Percentiles rank a stretch among this genome's conserved stretches.
Conservation (phyloP, 169 alveolate species). For the Babesia bigemina region DNA sequence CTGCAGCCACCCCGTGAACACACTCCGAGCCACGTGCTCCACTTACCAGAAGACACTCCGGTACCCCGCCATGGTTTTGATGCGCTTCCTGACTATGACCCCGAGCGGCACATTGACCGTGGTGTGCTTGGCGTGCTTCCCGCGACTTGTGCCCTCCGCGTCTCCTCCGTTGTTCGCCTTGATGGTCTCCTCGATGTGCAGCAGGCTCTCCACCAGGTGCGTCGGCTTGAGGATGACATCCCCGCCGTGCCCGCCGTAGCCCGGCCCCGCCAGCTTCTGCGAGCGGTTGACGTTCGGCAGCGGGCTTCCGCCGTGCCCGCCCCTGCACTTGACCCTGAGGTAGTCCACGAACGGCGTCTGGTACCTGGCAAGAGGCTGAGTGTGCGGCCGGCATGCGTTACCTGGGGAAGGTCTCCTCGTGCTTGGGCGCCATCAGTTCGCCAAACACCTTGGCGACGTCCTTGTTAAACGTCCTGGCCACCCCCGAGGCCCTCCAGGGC, state of each 20-base stretch:
- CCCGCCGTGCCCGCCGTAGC: constrained; percentile 84
- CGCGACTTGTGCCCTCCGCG: constrained; percentile 77
- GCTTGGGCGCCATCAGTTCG: constrained; percentile 47
- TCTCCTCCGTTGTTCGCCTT: constrained; percentile 75
- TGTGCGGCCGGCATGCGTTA: constrained; percentile 75
- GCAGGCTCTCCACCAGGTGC: constrained; percentile 71
- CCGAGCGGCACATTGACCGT: constrained; percentile 76
- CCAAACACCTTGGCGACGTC: constrained; percentile 41
- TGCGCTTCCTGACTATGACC: constrained; percentile 74
- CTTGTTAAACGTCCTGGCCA: constrained; percentile 14
- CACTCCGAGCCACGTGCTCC: neutral
- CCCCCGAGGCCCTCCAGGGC: constrained; percentile 2
- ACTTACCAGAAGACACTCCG: constrained; percentile 62
- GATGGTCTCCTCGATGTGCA: constrained; percentile 71
- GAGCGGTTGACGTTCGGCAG: constrained; percentile 69
- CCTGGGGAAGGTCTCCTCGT: constrained; percentile 66
- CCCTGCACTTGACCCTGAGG: constrained; percentile 69
- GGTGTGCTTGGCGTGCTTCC: constrained; percentile 70
- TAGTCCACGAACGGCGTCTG: constrained; percentile 78
- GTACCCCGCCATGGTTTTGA: constrained; percentile 50
- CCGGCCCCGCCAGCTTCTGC: constrained; percentile 74
- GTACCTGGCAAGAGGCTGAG: constrained; percentile 39
- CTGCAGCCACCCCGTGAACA: neutral
- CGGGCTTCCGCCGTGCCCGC: constrained; percentile 80
- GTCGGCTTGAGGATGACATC: constrained; percentile 71